These are phyloP conservation scores for Malus sylvestris DNA, from an alignment of 306 rosid species.

Conservation along the genomic window DNA sequence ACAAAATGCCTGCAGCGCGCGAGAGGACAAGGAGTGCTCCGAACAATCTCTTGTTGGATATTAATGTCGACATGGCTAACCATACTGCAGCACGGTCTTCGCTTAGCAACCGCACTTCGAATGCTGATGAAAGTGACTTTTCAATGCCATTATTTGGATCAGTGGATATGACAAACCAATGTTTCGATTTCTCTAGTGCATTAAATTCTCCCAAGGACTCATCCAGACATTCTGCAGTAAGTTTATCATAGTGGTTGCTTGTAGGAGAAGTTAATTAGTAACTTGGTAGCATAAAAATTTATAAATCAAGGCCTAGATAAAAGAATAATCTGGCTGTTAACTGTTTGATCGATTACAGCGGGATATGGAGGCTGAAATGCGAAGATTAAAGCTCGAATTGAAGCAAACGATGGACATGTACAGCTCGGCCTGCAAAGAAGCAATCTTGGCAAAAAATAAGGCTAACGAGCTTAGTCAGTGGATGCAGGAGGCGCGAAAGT, in stretches of 20 bases:
- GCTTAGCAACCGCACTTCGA: slow-evolving; percentile 25
- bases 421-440: slow-evolving; percentile 97
- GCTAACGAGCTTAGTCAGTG: slow-evolving; percentile 72
- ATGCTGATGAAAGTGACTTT: slow-evolving; percentile 36
- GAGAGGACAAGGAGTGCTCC: slow-evolving; percentile 50
- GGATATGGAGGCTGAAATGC: slow-evolving; percentile 82
- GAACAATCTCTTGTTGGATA: slow-evolving; percentile 29
- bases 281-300: not conserved
- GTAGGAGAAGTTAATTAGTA: no score
- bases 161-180: slow-evolving; percentile 31
- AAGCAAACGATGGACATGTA: slow-evolving; percentile 97
- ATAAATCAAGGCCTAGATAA: not conserved
- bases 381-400: slow-evolving; percentile 75
- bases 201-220: slow-evolving; percentile 17
- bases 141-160: slow-evolving; percentile 23
- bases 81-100: slow-evolving; percentile 28
- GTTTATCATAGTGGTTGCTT: slow-evolving; percentile 5
- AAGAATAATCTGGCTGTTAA: not conserved
- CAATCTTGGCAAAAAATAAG: slow-evolving; percentile 87
- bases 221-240: slow-evolving; percentile 40
- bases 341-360: slow-evolving; percentile 35
- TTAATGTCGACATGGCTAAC: slow-evolving; percentile 14
- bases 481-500: slow-evolving; percentile 56
- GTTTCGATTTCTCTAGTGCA: slow-evolving; percentile 16
- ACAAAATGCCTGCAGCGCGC: slow-evolving; percentile 19